These are phyloP conservation scores for Schizosaccharomyces lindneri DNA, from an alignment of 805 yeast genomes.

Conservation along the genomic window DNA sequence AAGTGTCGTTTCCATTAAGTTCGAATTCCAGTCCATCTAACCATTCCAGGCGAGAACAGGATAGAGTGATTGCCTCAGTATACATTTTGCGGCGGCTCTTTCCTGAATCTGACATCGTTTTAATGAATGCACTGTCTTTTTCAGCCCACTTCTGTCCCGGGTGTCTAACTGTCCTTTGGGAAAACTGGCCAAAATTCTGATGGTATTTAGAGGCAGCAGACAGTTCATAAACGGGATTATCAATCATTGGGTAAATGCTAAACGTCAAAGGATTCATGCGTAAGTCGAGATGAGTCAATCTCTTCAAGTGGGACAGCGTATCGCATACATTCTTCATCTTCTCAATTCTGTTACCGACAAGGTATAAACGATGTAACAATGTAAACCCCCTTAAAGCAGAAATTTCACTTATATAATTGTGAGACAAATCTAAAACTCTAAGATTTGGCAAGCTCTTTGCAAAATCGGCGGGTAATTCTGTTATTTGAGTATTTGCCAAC, in stretches of 20 bases:
- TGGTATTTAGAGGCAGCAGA: not conserved
- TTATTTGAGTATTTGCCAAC: slow-evolving; percentile 10
- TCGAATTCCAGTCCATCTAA: not conserved
- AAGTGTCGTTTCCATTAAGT: not conserved
- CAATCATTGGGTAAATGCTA: slow-evolving; percentile 9
- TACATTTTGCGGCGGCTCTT: not conserved
- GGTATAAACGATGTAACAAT: slow-evolving; percentile 10
- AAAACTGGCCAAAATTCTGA: not conserved
- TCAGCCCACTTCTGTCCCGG: not conserved
- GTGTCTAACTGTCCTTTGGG: not conserved
- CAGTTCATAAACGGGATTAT: not conserved
- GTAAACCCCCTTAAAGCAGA: slow-evolving; percentile 11
- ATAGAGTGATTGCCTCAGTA: not conserved
- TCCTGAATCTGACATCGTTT: not conserved
- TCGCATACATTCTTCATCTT: slow-evolving; percentile 7
- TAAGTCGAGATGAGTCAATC: slow-evolving; percentile 11
- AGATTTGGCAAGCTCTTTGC: slow-evolving; percentile 10
- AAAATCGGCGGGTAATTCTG: slow-evolving; percentile 11
- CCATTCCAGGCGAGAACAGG: not conserved
- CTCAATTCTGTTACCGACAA: slow-evolving; percentile 11
- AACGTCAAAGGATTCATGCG: slow-evolving; percentile 13
- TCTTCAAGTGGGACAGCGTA: slow-evolving; percentile 7
- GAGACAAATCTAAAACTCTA: slow-evolving; percentile 14
- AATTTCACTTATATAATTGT: slow-evolving; percentile 11
- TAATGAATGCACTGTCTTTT: not conserved